Percentiles rank a stretch among this genome's conserved stretches.
These are phyloP conservation scores for Tuber calosporum DNA, from an alignment of 495 filamentous ascomycete genomes.

Conservation along the genomic window DNA sequence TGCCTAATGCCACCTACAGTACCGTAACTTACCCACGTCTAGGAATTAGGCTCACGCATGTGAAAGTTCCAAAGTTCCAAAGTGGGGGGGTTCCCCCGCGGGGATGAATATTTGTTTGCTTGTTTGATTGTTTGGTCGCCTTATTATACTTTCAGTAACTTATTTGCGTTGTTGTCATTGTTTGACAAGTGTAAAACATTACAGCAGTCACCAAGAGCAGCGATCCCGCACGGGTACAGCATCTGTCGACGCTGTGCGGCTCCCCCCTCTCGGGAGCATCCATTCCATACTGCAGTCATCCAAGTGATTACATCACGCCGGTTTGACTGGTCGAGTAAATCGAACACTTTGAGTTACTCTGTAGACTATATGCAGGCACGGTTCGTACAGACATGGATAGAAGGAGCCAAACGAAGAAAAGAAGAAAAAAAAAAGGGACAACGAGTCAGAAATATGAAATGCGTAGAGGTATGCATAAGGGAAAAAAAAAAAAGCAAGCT, in stretches of 20 bases:
- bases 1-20: neutral
- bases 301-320: neutral
- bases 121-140: neutral
- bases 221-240: neutral
- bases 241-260: neutral
- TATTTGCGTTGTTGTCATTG: neutral
- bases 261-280: neutral
- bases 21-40: neutral
- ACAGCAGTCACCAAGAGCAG: neutral
- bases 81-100: neutral
- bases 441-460: neutral
- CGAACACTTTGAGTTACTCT: neutral
- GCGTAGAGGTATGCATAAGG: too few species aligned
- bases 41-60: neutral
- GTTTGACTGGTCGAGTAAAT: neutral
- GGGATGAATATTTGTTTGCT: neutral
- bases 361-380: neutral
- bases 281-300: neutral
- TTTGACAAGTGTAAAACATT: constrained; percentile 5
- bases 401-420: neutral
- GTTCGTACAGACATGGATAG: neutral
- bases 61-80: neutral
- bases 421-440: neutral
- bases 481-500: neutral
- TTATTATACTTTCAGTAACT: neutral